These are phyloP conservation scores for Colletotrichum sp. DNA, from an alignment of 2,329 filamentous ascomycete species.

Conservation along the genomic window DNA sequence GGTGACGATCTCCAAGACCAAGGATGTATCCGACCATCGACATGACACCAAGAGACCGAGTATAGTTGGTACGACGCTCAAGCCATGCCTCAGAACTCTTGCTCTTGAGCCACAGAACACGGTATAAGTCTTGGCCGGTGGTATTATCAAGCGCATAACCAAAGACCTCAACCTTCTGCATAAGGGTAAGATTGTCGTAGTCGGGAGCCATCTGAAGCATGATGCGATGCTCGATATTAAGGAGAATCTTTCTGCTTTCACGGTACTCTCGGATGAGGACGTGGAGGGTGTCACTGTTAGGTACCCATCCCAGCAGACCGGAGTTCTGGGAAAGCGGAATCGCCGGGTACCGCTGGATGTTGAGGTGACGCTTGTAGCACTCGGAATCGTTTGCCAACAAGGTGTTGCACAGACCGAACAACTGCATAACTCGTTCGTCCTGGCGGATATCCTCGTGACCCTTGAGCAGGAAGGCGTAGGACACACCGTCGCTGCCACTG, in stretches of 20 bases:
- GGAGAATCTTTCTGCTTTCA: conserved; percentile 93
- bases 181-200: conserved; percentile 96
- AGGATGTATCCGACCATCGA: conserved; percentile 99
- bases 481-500: conserved; percentile 84
- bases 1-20: conserved; percentile 93
- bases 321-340: conserved; percentile 97
- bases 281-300: conserved; percentile 96
- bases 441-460: conserved; percentile 99
- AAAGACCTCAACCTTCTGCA: conserved; percentile 99
- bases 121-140: conserved; percentile 96
- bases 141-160: conserved; percentile 99
- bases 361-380: conserved; percentile 95
- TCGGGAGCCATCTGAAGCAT: conserved; percentile 99
- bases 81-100: conserved; percentile 98
- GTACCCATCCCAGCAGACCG: conserved; percentile 93
- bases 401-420: conserved; percentile 97
- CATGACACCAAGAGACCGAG: conserved; percentile 96
- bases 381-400: conserved; percentile 92
- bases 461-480: conserved; percentile 91
- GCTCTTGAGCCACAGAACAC: conserved; percentile 97
- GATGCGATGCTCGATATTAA: conserved; percentile 99
- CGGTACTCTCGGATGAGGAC: conserved; percentile 97
- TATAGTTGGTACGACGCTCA: conserved; percentile 98
- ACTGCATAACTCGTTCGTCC: conserved; percentile 98
- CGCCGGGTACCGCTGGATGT: conserved; percentile 94